Conservation (phyloP, 768 basidiomycete genomes). For the Albatrellus ellisii region DNA sequence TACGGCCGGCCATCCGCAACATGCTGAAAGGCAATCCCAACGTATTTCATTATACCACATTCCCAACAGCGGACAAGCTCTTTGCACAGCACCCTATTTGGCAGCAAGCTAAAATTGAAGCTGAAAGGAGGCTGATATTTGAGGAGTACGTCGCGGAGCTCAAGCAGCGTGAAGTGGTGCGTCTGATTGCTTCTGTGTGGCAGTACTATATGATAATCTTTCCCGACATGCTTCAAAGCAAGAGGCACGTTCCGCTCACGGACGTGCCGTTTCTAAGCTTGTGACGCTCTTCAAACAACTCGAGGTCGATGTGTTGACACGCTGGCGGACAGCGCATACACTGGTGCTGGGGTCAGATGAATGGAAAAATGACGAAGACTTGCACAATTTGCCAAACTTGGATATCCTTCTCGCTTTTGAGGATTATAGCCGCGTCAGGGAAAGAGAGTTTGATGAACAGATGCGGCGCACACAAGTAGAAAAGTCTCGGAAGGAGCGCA, state of each 20-base stretch:
- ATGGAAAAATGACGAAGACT: slow-evolving; percentile 64
- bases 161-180: slow-evolving; percentile 79
- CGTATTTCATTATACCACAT: slow-evolving; percentile 87
- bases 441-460: slow-evolving; percentile 86
- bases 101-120: slow-evolving; percentile 75
- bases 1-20: slow-evolving; percentile 77
- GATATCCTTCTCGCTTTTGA: slow-evolving; percentile 92
- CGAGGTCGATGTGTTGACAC: slow-evolving; percentile 84
- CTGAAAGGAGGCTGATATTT: slow-evolving; percentile 79
- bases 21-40: slow-evolving; percentile 80
- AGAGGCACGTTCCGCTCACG: slow-evolving; percentile 64
- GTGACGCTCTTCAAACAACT: slow-evolving; percentile 77
- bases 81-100: slow-evolving; percentile 86
- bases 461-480: slow-evolving; percentile 70
- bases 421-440: slow-evolving; percentile 81
- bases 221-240: slow-evolving; percentile 32
- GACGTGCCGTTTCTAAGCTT: slow-evolving; percentile 73
- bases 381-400: slow-evolving; percentile 75
- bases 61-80: slow-evolving; percentile 74
- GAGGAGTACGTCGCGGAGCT: slow-evolving; percentile 86
- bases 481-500: slow-evolving; percentile 73
- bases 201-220: slow-evolving; percentile 2
- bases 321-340: slow-evolving; percentile 79
- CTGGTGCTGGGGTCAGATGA: slow-evolving; percentile 65
- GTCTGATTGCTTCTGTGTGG: slow-evolving; percentile 18